Conservation (phyloP, 257 asterid species). For the Solanum gracilifrons region DNA sequence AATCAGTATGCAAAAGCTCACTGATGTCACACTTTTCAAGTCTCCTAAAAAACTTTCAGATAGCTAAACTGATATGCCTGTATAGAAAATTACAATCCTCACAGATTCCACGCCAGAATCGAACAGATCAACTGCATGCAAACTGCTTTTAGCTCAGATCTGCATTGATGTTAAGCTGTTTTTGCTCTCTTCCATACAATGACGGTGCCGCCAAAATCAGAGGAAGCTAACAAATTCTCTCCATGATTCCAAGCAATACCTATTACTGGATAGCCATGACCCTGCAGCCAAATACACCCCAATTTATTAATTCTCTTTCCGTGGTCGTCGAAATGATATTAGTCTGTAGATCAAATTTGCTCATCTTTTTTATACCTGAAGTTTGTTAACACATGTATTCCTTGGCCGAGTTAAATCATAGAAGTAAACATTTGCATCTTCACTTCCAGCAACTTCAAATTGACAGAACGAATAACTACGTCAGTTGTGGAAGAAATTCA, state of each 20-base stretch:
- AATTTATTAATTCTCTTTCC: not conserved
- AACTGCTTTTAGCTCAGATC: not conserved
- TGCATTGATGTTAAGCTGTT: constrained; percentile 16
- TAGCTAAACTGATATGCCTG: not conserved
- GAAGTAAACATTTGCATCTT: constrained; percentile 89
- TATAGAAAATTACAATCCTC: not conserved
- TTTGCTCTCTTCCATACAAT: constrained; percentile 97
- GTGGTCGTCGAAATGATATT: not conserved
- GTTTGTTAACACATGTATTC: constrained; percentile 90
- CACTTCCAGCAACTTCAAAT: constrained; percentile 91
- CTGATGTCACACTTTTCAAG: not conserved
- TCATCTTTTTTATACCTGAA: constrained; percentile 47
- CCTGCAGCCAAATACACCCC: constrained; percentile 34
- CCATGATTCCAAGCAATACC: constrained; percentile 97
- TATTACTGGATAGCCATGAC: constrained; percentile 88
- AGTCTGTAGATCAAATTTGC: not conserved
- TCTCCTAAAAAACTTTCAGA: not conserved
- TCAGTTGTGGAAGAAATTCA: constrained; percentile 10
- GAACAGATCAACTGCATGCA: not conserved
- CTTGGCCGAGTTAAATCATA: constrained; percentile 83
- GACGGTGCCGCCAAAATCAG: constrained; percentile 96
- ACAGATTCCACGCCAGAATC: not conserved
- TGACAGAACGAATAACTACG: not conserved
- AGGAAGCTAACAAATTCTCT: constrained; percentile 85
- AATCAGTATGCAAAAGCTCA: not conserved